phyloP scores from a whole-genome alignment of 345 rosid genomes.

The Gossypium herbaceum region DNA sequence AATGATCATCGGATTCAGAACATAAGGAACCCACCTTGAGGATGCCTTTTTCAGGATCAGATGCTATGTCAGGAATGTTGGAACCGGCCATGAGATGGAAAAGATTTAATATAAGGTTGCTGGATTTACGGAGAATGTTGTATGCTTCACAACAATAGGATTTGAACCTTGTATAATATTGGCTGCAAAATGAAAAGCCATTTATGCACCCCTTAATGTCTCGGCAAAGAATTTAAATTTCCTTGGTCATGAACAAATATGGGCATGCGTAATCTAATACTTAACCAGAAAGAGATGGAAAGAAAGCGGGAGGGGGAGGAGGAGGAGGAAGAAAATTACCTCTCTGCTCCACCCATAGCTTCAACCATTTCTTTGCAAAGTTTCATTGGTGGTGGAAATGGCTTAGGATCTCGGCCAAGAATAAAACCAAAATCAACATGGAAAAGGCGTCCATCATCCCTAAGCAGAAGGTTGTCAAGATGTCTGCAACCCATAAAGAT shows the following conservation, averaged over 20 bases:
- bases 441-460: constrained; percentile 94
- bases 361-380: constrained; percentile 99
- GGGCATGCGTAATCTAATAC: not conserved
- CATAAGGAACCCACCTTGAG: constrained; percentile 61
- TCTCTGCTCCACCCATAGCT: constrained; percentile 99
- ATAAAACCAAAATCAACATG: constrained; percentile 97
- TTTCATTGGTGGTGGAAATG: constrained; percentile 99
- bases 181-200: constrained; percentile 49
- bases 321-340: constrained; percentile 35
- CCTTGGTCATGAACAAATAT: not conserved
- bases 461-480: constrained; percentile 92
- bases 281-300: not conserved
- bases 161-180: constrained; percentile 91
- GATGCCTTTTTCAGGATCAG: constrained; percentile 97
- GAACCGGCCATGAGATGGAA: constrained; percentile 99
- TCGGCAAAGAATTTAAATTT: not conserved
- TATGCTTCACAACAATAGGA: constrained; percentile 99
- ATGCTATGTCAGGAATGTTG: constrained; percentile 91
- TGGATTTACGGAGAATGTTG: constrained; percentile 97
- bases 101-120: constrained; percentile 88
- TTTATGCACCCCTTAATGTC: not conserved
- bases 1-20: not conserved
- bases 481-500: constrained; percentile 48
- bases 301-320: not conserved
- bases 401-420: constrained; percentile 98